phyloP scores from a whole-genome alignment of 257 asterid species.

The Verbena officinalis region DNA sequence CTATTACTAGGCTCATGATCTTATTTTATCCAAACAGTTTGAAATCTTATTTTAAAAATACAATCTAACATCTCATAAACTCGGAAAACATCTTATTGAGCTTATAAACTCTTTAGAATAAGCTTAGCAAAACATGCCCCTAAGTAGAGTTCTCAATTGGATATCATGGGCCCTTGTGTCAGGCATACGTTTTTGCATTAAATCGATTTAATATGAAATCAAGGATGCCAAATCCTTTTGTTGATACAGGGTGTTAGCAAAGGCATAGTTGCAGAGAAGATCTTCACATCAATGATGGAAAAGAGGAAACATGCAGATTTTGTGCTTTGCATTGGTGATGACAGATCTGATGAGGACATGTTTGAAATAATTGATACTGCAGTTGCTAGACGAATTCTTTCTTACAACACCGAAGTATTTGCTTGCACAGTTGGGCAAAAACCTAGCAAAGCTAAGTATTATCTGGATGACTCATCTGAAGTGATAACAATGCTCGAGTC shows the following conservation, averaged over 20 bases:
- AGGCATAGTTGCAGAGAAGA: slow-evolving; percentile 86
- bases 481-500: slow-evolving; percentile 80
- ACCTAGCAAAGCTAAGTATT: slow-evolving; percentile 94
- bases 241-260: slow-evolving; percentile 72
- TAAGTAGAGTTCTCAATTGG: neutral
- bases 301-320: slow-evolving; percentile 72
- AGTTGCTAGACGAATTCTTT: slow-evolving; percentile 59
- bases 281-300: slow-evolving; percentile 68
- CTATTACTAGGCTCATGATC: no score
- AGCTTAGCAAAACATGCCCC: no score
- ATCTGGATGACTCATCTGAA: slow-evolving; percentile 86
- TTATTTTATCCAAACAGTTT: no score
- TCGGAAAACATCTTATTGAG: no score
- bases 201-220: slow-evolving; percentile 14
- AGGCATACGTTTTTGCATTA: neutral
- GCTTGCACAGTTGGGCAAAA: slow-evolving; percentile 96
- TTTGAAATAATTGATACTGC: slow-evolving; percentile 76
- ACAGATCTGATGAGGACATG: slow-evolving; percentile 97
- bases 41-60: no score
- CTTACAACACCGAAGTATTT: slow-evolving; percentile 73
- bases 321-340: slow-evolving; percentile 93
- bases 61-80: no score
- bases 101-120: no score
- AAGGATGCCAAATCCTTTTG: slow-evolving; percentile 9
- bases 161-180: neutral